phyloP scores from a whole-genome alignment of 805 yeast species.

The Schwanniomyces polymorphus region DNA sequence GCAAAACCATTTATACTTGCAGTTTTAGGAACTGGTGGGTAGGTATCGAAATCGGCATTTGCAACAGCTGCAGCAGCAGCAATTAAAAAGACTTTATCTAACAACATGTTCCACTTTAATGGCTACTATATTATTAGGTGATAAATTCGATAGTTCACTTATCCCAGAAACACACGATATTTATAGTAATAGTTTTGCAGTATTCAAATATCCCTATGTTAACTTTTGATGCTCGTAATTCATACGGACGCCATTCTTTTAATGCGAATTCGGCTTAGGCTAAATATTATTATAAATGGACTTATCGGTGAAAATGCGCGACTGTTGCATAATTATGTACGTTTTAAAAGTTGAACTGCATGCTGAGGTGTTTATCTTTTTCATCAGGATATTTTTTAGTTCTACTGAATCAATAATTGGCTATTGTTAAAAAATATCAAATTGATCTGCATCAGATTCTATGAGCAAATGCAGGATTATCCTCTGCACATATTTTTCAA shows the following conservation, averaged over 20 bases:
- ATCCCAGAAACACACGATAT: too few species aligned
- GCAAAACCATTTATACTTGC: slow-evolving; percentile 45
- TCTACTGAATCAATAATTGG: too few species aligned
- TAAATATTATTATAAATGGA: not conserved
- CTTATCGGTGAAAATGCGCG: not conserved
- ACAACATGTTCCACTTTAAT: slow-evolving; percentile 18
- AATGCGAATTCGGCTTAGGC: not conserved
- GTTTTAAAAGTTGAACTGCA: too few species aligned
- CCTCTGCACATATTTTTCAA: too few species aligned
- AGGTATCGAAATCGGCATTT: slow-evolving; percentile 25
- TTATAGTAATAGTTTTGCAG: slow-evolving; percentile 9
- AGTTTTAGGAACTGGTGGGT: slow-evolving; percentile 36
- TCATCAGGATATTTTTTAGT: too few species aligned
- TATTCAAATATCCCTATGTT: slow-evolving; percentile 18
- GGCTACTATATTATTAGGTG: not conserved
- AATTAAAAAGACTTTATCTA: slow-evolving; percentile 6
- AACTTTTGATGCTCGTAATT: slow-evolving; percentile 5
- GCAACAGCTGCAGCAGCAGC: slow-evolving; percentile 15
- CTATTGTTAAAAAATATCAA: too few species aligned
- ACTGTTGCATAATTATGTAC: not conserved
- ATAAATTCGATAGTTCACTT: too few species aligned
- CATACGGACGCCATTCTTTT: not conserved
- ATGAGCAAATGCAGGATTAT: too few species aligned
- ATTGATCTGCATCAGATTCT: too few species aligned
- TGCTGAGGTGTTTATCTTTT: too few species aligned